A percentile compares a stretch with the other conserved stretches of the same genome.
Evolutionary conservation across 1,284 basidiomycete species (phyloP).

Genomic region (Rhodotorula glutinis): DNA sequence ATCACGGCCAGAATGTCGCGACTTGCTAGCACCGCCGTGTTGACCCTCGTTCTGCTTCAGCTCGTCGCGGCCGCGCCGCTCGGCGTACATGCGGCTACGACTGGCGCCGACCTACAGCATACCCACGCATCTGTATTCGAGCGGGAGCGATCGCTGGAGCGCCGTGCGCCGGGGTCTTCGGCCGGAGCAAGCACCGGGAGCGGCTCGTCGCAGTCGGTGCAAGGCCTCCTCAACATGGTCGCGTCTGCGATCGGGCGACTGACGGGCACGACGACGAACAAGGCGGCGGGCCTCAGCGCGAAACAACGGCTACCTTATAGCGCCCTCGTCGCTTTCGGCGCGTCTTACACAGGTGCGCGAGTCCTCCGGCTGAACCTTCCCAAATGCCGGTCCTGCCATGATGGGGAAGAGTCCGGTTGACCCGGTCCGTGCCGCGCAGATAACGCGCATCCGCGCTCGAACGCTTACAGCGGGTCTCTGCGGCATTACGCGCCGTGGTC

Average conservation of each 20-base stretch:
- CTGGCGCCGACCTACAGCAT: not conserved
- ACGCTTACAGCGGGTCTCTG: constrained; percentile 11
- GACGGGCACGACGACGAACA: not conserved
- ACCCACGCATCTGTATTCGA: no score
- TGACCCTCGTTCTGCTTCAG: not conserved
- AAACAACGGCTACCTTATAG: constrained; percentile 13
- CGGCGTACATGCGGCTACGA: not conserved
- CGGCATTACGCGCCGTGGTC: constrained; percentile 29
- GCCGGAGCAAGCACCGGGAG: no score
- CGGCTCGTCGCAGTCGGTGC: not conserved
- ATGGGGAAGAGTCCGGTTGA: not conserved
- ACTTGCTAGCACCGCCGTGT: not conserved
- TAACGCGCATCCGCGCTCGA: constrained; percentile 27
- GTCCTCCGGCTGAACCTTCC: no score
- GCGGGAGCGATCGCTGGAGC: no score
- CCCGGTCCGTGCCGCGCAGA: constrained; percentile 3
- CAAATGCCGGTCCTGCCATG: no score
- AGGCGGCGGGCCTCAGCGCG: not conserved
- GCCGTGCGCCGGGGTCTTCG: not conserved
- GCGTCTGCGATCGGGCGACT: not conserved
- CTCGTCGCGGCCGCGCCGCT: not conserved
- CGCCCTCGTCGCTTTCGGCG: constrained; percentile 33
- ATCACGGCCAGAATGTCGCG: no score
- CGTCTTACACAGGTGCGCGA: constrained; percentile 31
- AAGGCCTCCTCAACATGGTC: constrained; percentile 1